Percentiles rank a stretch among this genome's conserved stretches.
Conservation (phyloP, 1,284 basidiomycete genomes). For the Cryptococcus sp. region DNA sequence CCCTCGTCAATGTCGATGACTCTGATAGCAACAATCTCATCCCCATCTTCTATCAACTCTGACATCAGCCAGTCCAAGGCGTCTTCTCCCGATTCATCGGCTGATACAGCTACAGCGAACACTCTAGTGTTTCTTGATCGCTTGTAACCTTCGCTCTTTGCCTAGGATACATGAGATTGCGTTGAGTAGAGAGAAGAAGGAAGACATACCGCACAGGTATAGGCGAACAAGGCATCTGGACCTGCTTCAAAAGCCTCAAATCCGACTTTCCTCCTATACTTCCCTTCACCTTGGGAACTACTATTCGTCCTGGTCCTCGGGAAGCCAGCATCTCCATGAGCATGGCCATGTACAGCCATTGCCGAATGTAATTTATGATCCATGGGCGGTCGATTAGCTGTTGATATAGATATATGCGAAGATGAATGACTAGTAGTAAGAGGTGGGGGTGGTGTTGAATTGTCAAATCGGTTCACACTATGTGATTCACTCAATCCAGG, state of each 20-base stretch:
- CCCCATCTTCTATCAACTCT: constrained; percentile 80
- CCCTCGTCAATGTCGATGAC: constrained; percentile 79
- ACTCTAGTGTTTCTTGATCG: constrained; percentile 77
- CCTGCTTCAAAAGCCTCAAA: constrained; percentile 77
- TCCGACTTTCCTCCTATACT: constrained; percentile 77
- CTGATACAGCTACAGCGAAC: constrained; percentile 83
- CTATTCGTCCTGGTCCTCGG: constrained; percentile 31
- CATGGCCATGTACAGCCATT: background rate
- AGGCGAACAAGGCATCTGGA: constrained; percentile 48
- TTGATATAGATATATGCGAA: constrained; percentile 9
- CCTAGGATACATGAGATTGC: constrained; percentile 48
- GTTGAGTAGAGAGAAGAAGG: constrained; percentile 12
- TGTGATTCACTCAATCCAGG: background rate
- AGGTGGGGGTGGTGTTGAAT: too few relatives aligned
- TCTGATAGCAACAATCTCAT: constrained; percentile 87
- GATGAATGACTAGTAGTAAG: background rate
- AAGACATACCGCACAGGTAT: constrained; percentile 49
- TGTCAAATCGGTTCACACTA: too few relatives aligned
- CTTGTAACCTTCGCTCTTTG: constrained; percentile 77
- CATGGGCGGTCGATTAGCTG: background rate
- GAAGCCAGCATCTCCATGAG: constrained; percentile 10
- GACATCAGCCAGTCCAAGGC: constrained; percentile 88
- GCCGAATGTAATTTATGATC: background rate
- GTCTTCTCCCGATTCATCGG: constrained; percentile 78
- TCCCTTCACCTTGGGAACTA: constrained; percentile 41